Evolutionary conservation across 768 basidiomycete genomes (phyloP).

Genomic region (Suillus decipiens): DNA sequence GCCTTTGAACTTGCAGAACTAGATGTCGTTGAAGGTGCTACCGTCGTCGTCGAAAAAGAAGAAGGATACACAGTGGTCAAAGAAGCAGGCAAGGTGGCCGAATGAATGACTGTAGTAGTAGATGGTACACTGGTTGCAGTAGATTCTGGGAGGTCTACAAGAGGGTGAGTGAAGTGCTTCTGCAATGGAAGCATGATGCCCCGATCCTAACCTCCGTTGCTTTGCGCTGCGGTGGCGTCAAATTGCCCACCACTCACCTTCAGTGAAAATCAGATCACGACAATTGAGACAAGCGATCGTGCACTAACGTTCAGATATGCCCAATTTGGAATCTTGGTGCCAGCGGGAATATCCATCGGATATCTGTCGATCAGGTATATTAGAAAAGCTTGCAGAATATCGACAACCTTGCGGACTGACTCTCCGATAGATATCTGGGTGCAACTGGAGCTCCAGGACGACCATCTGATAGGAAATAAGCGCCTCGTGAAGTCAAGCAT

Average conservation of each 20-base stretch:
- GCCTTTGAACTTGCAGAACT: slow-evolving; percentile 31
- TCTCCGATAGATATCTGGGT: slow-evolving; percentile 35
- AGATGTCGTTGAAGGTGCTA: slow-evolving; percentile 14
- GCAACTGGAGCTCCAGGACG: slow-evolving; percentile 50
- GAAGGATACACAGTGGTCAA: slow-evolving; percentile 12
- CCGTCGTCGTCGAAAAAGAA: slow-evolving; percentile 12
- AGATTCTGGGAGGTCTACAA: slow-evolving; percentile 45
- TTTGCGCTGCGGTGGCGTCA: slow-evolving; percentile 41
- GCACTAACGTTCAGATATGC: slow-evolving; percentile 60
- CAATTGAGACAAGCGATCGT: slow-evolving; percentile 19
- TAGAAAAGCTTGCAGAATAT: not conserved
- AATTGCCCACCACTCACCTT: slow-evolving; percentile 35
- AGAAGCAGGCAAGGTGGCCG: slow-evolving; percentile 19
- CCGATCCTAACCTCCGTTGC: slow-evolving; percentile 25
- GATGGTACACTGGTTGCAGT: slow-evolving; percentile 36
- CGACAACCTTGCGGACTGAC: slow-evolving; percentile 17
- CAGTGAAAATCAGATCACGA: slow-evolving; percentile 8
- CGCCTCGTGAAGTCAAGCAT: not conserved
- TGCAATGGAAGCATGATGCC: not conserved
- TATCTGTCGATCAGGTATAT: slow-evolving; percentile 36
- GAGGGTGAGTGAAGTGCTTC: slow-evolving; percentile 6
- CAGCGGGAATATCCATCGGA: slow-evolving; percentile 46
- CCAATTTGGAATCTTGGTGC: slow-evolving; percentile 60
- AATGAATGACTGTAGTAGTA: slow-evolving; percentile 18
- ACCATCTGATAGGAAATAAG: slow-evolving; percentile 43